Conservation (phyloP, 2,329 filamentous ascomycete species). For the Scleromitrula shiraiana region DNA sequence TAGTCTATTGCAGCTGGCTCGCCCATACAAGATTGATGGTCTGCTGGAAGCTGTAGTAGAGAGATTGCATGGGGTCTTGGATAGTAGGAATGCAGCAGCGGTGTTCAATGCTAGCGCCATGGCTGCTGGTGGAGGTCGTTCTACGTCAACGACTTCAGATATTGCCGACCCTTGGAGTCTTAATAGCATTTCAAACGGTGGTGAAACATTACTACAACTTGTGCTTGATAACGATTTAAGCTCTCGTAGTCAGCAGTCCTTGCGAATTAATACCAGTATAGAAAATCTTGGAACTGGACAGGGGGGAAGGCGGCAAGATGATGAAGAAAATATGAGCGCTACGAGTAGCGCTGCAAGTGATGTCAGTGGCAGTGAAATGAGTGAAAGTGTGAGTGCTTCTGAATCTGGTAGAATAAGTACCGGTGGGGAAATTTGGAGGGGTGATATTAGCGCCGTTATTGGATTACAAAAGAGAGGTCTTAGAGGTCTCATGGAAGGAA, state of each 20-base stretch:
- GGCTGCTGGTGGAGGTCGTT: conserved; percentile 87
- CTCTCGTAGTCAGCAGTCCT: conserved; percentile 24
- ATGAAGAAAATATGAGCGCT: conserved; percentile 29
- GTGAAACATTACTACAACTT: conserved; percentile 14
- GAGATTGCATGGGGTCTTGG: conserved; percentile 77
- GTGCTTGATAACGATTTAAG: conserved; percentile 16
- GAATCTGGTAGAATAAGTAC: conserved; percentile 33
- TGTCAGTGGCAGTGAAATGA: conserved; percentile 22
- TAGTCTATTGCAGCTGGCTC: conserved; percentile 84
- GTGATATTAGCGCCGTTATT: conserved; percentile 81
- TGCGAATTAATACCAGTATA: conserved; percentile 44
- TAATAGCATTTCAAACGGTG: conserved; percentile 11
- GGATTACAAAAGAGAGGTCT: conserved; percentile 90
- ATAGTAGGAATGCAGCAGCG: conserved; percentile 88
- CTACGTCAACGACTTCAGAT: conserved; percentile 52
- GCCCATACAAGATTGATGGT: conserved; percentile 89
- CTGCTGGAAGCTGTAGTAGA: conserved; percentile 89
- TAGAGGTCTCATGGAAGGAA: conserved; percentile 87
- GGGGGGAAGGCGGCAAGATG: conserved; percentile 28
- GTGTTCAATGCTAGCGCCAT: conserved; percentile 98
- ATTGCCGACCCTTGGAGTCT: conserved; percentile 40
- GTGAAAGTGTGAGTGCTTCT: conserved; percentile 31
- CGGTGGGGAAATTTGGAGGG: conserved; percentile 64
- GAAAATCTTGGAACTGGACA: conserved; percentile 26
- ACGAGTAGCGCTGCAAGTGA: conserved; percentile 25